Conservation (phyloP, 106 monocot genomes). For the Apostasia shenzhenica region DNA sequence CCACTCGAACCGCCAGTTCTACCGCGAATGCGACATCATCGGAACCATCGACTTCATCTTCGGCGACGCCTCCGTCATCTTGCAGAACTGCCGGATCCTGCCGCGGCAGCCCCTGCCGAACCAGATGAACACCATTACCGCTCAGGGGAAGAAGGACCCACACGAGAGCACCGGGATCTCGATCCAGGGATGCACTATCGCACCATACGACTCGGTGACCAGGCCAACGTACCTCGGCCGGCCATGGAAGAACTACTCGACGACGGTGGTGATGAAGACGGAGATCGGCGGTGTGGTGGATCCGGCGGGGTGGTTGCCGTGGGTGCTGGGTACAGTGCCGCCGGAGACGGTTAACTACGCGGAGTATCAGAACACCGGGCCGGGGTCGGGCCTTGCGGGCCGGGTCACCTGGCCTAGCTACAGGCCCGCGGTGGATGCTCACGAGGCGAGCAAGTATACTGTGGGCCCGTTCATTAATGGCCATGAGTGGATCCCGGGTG, state of each 20-base stretch:
- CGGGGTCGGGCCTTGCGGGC: conserved; percentile 1
- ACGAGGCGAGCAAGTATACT: conserved; percentile 10
- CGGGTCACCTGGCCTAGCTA: conserved; percentile 17
- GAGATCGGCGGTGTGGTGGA: conserved; percentile 4
- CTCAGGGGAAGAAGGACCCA: conserved; percentile 17
- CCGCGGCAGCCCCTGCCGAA: conserved; percentile 6
- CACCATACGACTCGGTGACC: background rate
- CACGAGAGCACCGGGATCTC: conserved; percentile 26
- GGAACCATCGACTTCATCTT: conserved; percentile 37
- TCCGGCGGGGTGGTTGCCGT: conserved; percentile 22
- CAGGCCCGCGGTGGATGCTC: conserved; percentile 15
- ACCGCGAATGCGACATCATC: conserved; percentile 14
- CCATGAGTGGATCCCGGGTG: background rate
- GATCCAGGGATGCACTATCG: conserved; percentile 15
- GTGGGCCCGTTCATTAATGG: conserved; percentile 5
- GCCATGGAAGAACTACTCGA: conserved; percentile 32
- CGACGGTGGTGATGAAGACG: conserved; percentile 24
- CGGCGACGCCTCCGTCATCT: conserved; percentile 19
- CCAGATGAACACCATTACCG: conserved; percentile 22
- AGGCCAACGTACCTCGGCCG: conserved; percentile 18
- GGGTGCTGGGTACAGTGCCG: background rate
- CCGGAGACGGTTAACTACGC: conserved; percentile 25
- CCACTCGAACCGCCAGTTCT: conserved; percentile 19
- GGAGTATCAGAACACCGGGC: conserved; percentile 25
- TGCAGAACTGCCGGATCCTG: conserved; percentile 17